Percentiles rank a stretch among this genome's conserved stretches.
Conservation (phyloP, 495 filamentous ascomycete species). For the Terfezia boudieri region DNA sequence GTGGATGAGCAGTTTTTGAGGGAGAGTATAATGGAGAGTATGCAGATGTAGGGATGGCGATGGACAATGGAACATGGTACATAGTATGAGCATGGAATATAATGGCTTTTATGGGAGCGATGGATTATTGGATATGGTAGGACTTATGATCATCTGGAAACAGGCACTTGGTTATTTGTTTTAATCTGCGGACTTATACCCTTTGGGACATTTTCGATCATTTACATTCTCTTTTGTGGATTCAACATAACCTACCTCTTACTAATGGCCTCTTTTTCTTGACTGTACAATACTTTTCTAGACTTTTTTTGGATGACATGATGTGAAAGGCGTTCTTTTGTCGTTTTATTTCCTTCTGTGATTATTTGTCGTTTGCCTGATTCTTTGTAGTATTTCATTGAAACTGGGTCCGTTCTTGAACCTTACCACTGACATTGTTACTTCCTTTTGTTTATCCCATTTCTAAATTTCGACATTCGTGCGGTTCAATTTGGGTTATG, state of each 20-base stretch:
- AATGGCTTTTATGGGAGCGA: background rate
- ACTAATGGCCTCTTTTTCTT: background rate
- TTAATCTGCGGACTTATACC: background rate
- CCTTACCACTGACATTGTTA: background rate
- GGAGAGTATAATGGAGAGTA: slow-evolving; percentile 9
- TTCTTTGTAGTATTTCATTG: slow-evolving; percentile 7
- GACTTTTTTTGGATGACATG: slow-evolving; percentile 1
- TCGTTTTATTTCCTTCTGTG: no score
- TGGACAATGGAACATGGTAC: background rate
- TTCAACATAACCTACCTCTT: background rate
- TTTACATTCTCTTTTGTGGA: background rate
- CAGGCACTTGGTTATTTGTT: background rate
- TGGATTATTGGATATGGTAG: background rate
- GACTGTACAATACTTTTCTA: slow-evolving; percentile 6
- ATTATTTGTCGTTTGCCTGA: background rate
- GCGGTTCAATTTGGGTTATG: no score
- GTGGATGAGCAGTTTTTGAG: slow-evolving; percentile 14
- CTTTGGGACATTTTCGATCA: background rate
- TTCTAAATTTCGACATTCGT: background rate
- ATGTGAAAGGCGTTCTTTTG: background rate
- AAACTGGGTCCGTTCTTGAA: slow-evolving; percentile 6
- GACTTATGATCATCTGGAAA: background rate
- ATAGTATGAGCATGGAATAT: background rate
- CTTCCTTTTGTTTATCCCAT: background rate
- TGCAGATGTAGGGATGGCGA: background rate